Base-by-base conservation (phyloP, 2,329 filamentous ascomycete genomes). In the Tolypocladium paradoxum region DNA sequence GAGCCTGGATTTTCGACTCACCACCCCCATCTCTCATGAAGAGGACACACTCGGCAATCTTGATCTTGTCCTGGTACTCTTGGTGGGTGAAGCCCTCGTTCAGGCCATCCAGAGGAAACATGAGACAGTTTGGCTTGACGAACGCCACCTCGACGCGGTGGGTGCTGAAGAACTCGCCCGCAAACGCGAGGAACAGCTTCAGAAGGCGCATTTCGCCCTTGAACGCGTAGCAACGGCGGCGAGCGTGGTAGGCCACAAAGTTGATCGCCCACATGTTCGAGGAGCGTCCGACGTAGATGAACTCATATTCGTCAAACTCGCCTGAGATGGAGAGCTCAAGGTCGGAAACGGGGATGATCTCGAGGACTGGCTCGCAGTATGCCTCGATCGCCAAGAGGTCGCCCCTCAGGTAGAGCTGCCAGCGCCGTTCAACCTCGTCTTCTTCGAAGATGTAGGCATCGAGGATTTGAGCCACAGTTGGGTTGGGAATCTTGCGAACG, bases 201-300 rank as follows among this genome's bases (percentile, higher is more conserved):
- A 58, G 33, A 3, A 57, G 53, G 4, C 54, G 48, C 16, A 54
- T 48, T 22, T 58, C 54, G 6, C 55, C 58, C 20, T 36, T 49
- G 52, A 60, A 60, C 2, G 48, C 55, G 29, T 52, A 51, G 52
- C 54, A 58, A 2, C 33, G 27, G 16, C 48, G 24, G 2, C 38
- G 20, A 6, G 8, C 3, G 37, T 52, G 20, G 53, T 53, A 59
- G 45, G 49, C 51, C 47, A 51, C 50, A 27, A 54, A 55, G 43
- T 57, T 56, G 49, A 24, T 27, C n/a, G 43, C 20, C 43, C 43
- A 47, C 27, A 33, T 47, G 8, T 47, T 9, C 11, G 43, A 47
- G 3, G 12, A 4, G 1, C 43, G 43, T 20, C 43, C 43, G 18
- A 47, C 43, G 18, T 47, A 9, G 27, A 47, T 4, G 43, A 47